Base-by-base conservation (phyloP, 2,329 filamentous ascomycete genomes). In the Daldinia sp. region DNA sequence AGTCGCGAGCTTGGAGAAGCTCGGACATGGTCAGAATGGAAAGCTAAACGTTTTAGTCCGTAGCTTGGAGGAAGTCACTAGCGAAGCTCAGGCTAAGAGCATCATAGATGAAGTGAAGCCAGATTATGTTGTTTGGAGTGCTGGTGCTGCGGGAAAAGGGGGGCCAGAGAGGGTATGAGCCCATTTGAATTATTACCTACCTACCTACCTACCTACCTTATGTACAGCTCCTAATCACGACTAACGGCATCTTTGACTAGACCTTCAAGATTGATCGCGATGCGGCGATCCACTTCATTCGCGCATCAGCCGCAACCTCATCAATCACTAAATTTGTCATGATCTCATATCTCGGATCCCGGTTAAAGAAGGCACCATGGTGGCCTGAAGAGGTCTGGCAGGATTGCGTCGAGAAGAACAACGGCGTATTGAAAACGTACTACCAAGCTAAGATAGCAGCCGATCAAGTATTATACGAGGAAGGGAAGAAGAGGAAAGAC, bases 21-120 rank as follows among this genome's bases (percentile, higher is more conserved):
- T 92, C 2, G 88, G 85, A 65, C 78, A 84, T 18, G 86, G 84
- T 18, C 83, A 87, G 60, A 85, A 85, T 1, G 90, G 90, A 28
- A 90, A 87, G 69, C 81, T 96, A 41, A 85, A 88, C 60, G 90
- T 94, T 2, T 82, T 94, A 0, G 84, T 95, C 15, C 86, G 86
- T 75, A 93, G 89, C 75, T 81, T 95, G 20, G 91, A 93, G 60
- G 91, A 93, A 18, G 85, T 94, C 44, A 89, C 88, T 78, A 88
- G 82, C 60, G 85, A 89, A 56, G 82, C 81, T 0, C 86, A 91
- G 70, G 92, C 92, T 0, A 82, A 87, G 72, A 82, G 80, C 41
- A 86, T 94, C 64, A 78, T 95, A 42, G 83, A 87, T 69, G 82
- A 85, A 73, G 86, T 89, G 20, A 85, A 86, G 77, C 82, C 87